A percentile compares a stretch with the other conserved stretches of the same genome.
These are phyloP conservation scores for Eurotiales sp. DNA, from an alignment of 2,329 filamentous ascomycete genomes.

Conservation along the genomic window DNA sequence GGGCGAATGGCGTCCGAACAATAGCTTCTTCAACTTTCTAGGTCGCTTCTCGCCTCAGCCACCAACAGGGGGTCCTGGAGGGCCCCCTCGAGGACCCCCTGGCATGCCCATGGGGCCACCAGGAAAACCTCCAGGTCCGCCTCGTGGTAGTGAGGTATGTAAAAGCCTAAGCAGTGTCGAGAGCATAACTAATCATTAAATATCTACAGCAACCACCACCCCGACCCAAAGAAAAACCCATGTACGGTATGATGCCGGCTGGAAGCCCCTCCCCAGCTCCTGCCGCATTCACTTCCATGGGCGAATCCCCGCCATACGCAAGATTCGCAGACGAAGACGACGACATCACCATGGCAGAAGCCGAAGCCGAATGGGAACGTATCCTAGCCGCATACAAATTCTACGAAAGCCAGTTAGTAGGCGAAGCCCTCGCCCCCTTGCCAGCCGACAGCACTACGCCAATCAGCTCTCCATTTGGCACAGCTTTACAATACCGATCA, in stretches of 20 bases:
- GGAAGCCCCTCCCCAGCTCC: conserved; percentile 42
- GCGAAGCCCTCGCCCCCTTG: conserved; percentile 72
- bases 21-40: conserved; percentile 44
- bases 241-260: conserved; percentile 49
- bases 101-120: not conserved
- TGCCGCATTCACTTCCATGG: conserved; percentile 46
- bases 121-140: not conserved
- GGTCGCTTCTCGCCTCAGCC: conserved; percentile 23
- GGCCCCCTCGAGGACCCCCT: conserved; percentile 10
- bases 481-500: conserved; percentile 74
- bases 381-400: conserved; percentile 40
- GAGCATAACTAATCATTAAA: not conserved
- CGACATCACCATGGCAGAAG: conserved; percentile 62
- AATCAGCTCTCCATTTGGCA: conserved; percentile 71
- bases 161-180: too few species aligned
- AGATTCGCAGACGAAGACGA: conserved; percentile 53
- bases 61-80: conserved; percentile 14
- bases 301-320: conserved; percentile 26
- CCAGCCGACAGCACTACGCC: conserved; percentile 62
- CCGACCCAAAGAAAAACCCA: conserved; percentile 29
- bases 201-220: not conserved
- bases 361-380: conserved; percentile 70
- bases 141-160: not conserved
- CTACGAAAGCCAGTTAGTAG: conserved; percentile 58
- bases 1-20: conserved; percentile 53